These are phyloP conservation scores for Talaromyces sp. DNA, from an alignment of 2,329 filamentous ascomycete species.

Conservation along the genomic window DNA sequence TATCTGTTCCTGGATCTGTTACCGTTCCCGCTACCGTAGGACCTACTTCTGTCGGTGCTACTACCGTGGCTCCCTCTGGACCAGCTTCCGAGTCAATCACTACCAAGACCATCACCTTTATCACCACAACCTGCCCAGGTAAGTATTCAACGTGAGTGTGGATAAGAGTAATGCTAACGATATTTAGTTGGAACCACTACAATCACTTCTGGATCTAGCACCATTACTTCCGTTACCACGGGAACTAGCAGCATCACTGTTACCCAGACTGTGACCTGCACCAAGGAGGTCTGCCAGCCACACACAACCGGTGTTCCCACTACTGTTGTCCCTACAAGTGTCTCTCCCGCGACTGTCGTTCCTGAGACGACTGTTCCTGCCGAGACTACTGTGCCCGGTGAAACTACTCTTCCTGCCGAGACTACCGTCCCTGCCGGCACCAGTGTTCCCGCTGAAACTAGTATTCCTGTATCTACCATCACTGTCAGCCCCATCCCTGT, in stretches of 20 bases:
- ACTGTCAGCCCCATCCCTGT: slow-evolving; percentile 1
- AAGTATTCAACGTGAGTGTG: neutral
- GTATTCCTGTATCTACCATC: neutral
- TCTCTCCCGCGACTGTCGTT: slow-evolving; percentile 10
- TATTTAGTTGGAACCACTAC: slow-evolving; percentile 14
- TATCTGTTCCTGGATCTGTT: neutral
- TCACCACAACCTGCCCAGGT: slow-evolving; percentile 20
- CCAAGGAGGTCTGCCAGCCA: slow-evolving; percentile 17
- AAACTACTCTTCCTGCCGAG: too few relatives aligned
- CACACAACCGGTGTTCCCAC: slow-evolving; percentile 1
- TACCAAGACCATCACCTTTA: slow-evolving; percentile 17
- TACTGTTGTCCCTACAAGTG: neutral
- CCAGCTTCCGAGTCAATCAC: slow-evolving; percentile 13
- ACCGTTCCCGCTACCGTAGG: slow-evolving; percentile 1
- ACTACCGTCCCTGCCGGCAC: neutral
- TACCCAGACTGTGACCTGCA: slow-evolving; percentile 18
- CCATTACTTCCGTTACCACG: slow-evolving; percentile 13
- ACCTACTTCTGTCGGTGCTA: slow-evolving; percentile 10
- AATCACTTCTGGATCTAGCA: slow-evolving; percentile 12
- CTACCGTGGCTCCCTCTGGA: neutral
- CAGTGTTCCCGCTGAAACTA: neutral
- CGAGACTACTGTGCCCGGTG: neutral
- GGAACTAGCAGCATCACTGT: slow-evolving; percentile 17
- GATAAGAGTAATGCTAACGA: neutral
- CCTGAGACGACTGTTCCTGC: neutral